Evolutionary conservation across 2,329 filamentous ascomycete species (phyloP).

Genomic region (Colletotrichum liriopes): DNA sequence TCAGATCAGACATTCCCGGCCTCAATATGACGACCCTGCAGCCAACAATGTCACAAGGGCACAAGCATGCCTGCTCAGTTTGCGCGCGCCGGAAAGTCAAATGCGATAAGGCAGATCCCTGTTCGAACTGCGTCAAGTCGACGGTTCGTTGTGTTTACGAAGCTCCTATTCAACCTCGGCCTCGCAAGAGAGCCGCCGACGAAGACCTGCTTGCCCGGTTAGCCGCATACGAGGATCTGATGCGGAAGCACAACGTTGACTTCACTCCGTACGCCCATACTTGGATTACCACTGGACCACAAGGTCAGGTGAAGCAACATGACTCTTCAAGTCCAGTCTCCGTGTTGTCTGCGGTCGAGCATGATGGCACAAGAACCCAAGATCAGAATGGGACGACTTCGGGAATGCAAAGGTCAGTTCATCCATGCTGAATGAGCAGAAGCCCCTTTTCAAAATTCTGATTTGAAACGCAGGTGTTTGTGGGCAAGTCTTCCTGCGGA

Average conservation of each 20-base stretch:
- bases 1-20: too few relatives aligned
- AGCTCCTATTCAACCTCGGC: constrained; percentile 42
- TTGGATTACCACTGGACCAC: constrained; percentile 47
- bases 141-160: constrained; percentile 48
- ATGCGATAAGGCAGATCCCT: constrained; percentile 59
- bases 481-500: constrained; percentile 28
- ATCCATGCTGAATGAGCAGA: too few relatives aligned
- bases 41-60: not conserved
- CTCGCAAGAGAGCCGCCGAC: constrained; percentile 49
- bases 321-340: not conserved
- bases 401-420: constrained; percentile 4
- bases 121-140: constrained; percentile 61
- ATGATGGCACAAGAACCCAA: not conserved
- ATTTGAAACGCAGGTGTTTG: constrained; percentile 2
- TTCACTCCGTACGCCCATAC: constrained; percentile 44
- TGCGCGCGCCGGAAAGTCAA: constrained; percentile 60
- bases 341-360: not conserved
- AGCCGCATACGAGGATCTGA: constrained; percentile 48
- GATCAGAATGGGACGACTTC: not conserved
- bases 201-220: constrained; percentile 48
- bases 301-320: not conserved
- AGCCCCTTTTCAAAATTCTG: not conserved
- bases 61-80: constrained; percentile 50
- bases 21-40: not conserved
- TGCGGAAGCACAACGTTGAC: constrained; percentile 48